Base-by-base conservation (phyloP, 73 alveolate species). In the Stentor roeselii region DNA sequence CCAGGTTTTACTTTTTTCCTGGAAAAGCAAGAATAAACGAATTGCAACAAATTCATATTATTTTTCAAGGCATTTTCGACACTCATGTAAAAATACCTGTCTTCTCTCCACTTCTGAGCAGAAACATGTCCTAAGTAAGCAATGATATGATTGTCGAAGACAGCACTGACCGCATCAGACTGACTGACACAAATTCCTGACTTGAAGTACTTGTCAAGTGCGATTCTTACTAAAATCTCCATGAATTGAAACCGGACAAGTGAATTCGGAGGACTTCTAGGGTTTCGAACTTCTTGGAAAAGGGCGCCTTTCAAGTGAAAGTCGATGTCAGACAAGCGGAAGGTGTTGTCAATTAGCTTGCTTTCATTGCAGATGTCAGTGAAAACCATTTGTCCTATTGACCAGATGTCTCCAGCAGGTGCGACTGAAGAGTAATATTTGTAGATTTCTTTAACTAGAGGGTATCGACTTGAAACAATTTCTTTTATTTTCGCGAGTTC, bases 51-150 rank as follows among this genome's bases (percentile, higher is more conserved):
- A 15, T 61, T 59, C 84, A 77, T 42, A 75, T 88, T 85, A n/a
- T 88, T 76, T 60, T 93, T 93, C 41, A 74, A 83, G 3, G 91
- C 93, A 32, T 82, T 85, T 75, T 93, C 98, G 60, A 92, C 86
- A 60, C 91, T 91, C 74, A 90, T 95, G 59, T 67, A 80, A 87
- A 91, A 91, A 38, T 90, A 85, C 75, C 92, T 84, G 32, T 84
- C 90, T 21, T 78, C 35, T 82, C 98, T 89, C 94, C 96, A 93
- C 4, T 92, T 90, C 34, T 93, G 83, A 32, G 91, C 84, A 60
- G 89, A 89, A 83, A 67, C 89, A 38, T 78, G 83, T 84, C 86
- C 83, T 76, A 87, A 38, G 58, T 75, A 82, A 3, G 92, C 77
- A 50, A 88, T 39, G 2, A 39, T 83, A 83, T 86, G 84, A 39